A percentile compares a stretch with the other conserved stretches of the same genome.
Evolutionary conservation across 805 yeast genomes (phyloP).

Genomic region (Barnettozyma sp.): DNA sequence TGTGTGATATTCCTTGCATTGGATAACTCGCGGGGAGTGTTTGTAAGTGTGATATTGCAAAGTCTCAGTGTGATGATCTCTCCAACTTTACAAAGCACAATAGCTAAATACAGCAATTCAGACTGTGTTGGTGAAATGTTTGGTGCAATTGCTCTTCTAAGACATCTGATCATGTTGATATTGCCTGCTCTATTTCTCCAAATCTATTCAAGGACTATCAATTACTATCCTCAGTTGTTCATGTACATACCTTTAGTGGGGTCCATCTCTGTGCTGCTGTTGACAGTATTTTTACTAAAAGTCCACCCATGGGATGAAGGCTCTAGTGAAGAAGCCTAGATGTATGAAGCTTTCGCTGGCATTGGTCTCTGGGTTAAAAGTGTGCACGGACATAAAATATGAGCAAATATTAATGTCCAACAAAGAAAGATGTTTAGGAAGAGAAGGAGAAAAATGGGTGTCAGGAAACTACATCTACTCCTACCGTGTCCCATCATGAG

Average conservation of each 20-base stretch:
- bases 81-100: conserved; percentile 17
- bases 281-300: neutral
- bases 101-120: conserved; percentile 14
- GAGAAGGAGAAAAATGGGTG: too few species aligned
- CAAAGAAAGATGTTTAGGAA: too few species aligned
- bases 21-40: conserved; percentile 8
- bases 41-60: conserved; percentile 14
- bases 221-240: conserved; percentile 8
- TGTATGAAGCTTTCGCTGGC: too few species aligned
- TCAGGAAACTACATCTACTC: too few species aligned
- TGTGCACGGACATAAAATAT: too few species aligned
- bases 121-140: conserved; percentile 20
- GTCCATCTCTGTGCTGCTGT: conserved; percentile 2
- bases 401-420: too few species aligned
- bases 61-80: conserved; percentile 18
- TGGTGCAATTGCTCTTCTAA: conserved; percentile 18
- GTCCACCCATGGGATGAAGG: too few species aligned
- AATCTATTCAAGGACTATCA: conserved; percentile 14
- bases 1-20: conserved; percentile 1
- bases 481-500: too few species aligned
- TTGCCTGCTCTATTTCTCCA: conserved; percentile 15
- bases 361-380: too few species aligned
- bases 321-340: too few species aligned
- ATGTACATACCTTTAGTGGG: conserved; percentile 8
- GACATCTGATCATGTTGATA: conserved; percentile 18